These are phyloP conservation scores for Amanita molliuscula DNA, from an alignment of 768 basidiomycete genomes.

Conservation along the genomic window DNA sequence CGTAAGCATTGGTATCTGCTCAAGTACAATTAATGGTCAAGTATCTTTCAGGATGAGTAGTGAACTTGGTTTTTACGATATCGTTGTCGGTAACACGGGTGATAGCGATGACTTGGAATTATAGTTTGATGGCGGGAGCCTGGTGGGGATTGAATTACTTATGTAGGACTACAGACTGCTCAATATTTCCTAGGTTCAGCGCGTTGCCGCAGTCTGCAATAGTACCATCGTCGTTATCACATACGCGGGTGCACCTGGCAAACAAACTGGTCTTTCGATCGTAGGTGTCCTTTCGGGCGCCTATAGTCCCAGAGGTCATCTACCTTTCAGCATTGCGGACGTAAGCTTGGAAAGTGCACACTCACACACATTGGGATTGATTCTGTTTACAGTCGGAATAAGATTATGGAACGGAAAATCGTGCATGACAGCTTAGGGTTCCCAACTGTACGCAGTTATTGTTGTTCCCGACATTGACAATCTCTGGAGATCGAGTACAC, in stretches of 20 bases:
- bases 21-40: conserved; percentile 9
- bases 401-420: conserved; percentile 32
- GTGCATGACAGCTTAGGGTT: conserved; percentile 32
- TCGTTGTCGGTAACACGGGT: conserved; percentile 52
- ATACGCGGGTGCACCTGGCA: conserved; percentile 48
- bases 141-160: conserved; percentile 18
- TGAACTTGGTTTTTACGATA: conserved; percentile 43
- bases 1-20: conserved; percentile 15
- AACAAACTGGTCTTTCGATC: conserved; percentile 71
- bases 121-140: conserved; percentile 44
- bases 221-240: conserved; percentile 76
- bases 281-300: conserved; percentile 70
- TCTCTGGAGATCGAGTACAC: conserved; percentile 48
- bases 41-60: conserved; percentile 30
- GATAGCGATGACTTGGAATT: conserved; percentile 50
- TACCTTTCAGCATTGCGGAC: conserved; percentile 72
- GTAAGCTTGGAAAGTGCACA: conserved; percentile 14
- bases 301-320: conserved; percentile 64
- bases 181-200: conserved; percentile 26
- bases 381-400: conserved; percentile 19
- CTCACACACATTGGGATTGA: neutral
- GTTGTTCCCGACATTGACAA: conserved; percentile 2
- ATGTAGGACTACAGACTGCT: conserved; percentile 11
- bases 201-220: conserved; percentile 55
- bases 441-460: conserved; percentile 19